phyloP scores from a whole-genome alignment of 148 eudicot species.

The Rhododendron kiyosumense region DNA sequence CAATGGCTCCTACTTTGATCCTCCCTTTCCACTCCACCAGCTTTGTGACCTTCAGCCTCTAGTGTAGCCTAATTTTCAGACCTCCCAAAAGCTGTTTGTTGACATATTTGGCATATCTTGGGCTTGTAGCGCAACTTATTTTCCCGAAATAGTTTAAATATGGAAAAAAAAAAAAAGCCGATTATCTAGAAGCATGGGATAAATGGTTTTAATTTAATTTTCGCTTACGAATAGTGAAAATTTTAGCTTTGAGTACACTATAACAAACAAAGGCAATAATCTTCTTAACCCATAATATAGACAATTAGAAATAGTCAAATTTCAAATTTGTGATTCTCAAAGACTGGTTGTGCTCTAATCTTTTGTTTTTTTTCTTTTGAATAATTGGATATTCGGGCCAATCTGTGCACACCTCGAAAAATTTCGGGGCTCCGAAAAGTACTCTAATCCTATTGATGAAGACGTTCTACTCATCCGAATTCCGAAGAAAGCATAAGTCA shows the following conservation, averaged over 20 bases:
- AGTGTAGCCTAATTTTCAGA: constrained; percentile 23
- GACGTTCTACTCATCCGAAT: too few species aligned
- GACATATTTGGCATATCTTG: background rate
- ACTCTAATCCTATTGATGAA: too few species aligned
- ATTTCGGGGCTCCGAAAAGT: too few species aligned
- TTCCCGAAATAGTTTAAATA: background rate
- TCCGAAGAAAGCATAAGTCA: too few species aligned
- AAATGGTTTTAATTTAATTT: too few species aligned
- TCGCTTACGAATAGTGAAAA: background rate
- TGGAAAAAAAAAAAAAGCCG: background rate
- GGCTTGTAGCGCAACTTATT: background rate
- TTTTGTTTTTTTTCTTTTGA: too few species aligned
- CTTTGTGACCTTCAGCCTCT: constrained; percentile 51
- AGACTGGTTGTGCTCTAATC: too few species aligned
- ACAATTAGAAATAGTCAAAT: too few species aligned
- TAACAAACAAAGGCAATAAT: background rate
- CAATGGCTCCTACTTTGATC: constrained; percentile 59
- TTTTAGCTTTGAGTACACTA: background rate
- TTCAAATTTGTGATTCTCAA: too few species aligned
- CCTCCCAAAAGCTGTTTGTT: background rate
- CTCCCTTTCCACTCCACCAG: constrained; percentile 55
- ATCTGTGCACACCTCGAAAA: too few species aligned
- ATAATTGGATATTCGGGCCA: too few species aligned
- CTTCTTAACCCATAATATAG: too few species aligned
- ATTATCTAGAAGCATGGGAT: background rate